Base-by-base conservation (phyloP, 2,329 filamentous ascomycete species). In the Fusarium sp. region DNA sequence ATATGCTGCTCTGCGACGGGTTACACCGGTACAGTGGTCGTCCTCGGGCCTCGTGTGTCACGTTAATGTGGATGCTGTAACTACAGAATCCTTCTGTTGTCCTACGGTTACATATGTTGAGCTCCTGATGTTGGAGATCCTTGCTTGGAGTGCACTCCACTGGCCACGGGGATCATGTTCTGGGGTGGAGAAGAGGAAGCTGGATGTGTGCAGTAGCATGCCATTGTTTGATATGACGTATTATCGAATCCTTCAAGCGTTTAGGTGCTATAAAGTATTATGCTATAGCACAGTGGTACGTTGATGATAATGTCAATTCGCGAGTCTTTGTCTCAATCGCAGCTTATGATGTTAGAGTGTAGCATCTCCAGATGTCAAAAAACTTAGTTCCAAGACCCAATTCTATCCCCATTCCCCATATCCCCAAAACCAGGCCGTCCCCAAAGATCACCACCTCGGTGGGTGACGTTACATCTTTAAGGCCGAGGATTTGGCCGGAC, bases 81-180 rank as follows among this genome's bases (percentile, higher is more conserved):
- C 48, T 55, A 35, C n/a, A 49, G 47, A 59, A 14, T 40, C 20
- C 43, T 41, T 52, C 15, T 49, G n/a, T 33, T 27, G 33, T 43
- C 49, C 49, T 43, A 29, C 29, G 23, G 35, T 39, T 31, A 40
- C 52, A 36, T 52, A 27, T 35, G 17, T 6, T 35, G 49, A 60
- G 45, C 61, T 65, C 47, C 58, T 58, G 64, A 63, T 51, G 36
- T 37, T 60, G 64, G 57, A 63, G 31, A 59, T 64, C 53, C 55
- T 52, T 64, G 59, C 46, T 49, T 25, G 43, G 45, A 31, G 49
- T 58, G 41, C 33, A 21, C 40, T 49, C 58, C 58, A 58, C 59
- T 33, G 29, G 15, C 27, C 52, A 60, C 52, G 57, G 57, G 57
- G 39, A 43, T 58, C 42, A n/a, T 20, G 58, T 29, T 47, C 58